phyloP scores from a whole-genome alignment of 352 stramenopile genomes.

The Phytophthora constricta region DNA sequence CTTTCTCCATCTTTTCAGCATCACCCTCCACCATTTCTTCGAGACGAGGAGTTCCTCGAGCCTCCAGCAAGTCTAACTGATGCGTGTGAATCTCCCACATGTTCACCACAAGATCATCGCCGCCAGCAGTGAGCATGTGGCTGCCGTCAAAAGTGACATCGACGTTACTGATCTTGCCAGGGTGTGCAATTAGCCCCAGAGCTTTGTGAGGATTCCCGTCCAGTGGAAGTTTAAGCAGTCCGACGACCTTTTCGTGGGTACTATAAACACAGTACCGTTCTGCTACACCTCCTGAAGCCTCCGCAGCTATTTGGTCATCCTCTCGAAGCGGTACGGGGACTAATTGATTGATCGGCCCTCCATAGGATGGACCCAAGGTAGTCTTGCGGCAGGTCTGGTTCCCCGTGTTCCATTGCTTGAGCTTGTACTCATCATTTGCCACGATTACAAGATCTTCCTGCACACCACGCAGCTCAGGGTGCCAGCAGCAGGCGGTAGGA shows the following conservation, averaged over 20 bases:
- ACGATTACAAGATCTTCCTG: constrained; percentile 92
- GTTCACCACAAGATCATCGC: constrained; percentile 90
- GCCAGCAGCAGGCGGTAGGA: constrained; percentile 92
- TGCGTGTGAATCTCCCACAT: constrained; percentile 90
- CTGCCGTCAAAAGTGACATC: constrained; percentile 86
- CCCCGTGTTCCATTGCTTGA: constrained; percentile 93
- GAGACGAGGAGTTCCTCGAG: constrained; percentile 26
- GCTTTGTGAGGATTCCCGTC: constrained; percentile 93
- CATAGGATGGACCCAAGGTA: constrained; percentile 90
- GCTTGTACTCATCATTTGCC: constrained; percentile 93
- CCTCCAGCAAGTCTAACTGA: constrained; percentile 76
- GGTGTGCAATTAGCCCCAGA: constrained; percentile 94
- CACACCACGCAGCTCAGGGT: constrained; percentile 75
- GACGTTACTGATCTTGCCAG: constrained; percentile 87
- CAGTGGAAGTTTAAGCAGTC: constrained; percentile 88
- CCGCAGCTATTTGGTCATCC: constrained; percentile 22
- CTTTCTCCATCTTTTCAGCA: neutral
- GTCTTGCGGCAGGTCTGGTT: constrained; percentile 93
- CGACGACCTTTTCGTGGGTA: constrained; percentile 86
- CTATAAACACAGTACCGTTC: constrained; percentile 85
- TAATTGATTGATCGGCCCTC: constrained; percentile 86
- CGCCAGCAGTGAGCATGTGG: constrained; percentile 89
- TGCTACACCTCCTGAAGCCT: constrained; percentile 25
- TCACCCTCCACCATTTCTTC: constrained; percentile 11
- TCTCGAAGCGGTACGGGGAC: constrained; percentile 61